Conservation (phyloP, 352 stramenopile genomes). For the Phytopythium vexans region DNA sequence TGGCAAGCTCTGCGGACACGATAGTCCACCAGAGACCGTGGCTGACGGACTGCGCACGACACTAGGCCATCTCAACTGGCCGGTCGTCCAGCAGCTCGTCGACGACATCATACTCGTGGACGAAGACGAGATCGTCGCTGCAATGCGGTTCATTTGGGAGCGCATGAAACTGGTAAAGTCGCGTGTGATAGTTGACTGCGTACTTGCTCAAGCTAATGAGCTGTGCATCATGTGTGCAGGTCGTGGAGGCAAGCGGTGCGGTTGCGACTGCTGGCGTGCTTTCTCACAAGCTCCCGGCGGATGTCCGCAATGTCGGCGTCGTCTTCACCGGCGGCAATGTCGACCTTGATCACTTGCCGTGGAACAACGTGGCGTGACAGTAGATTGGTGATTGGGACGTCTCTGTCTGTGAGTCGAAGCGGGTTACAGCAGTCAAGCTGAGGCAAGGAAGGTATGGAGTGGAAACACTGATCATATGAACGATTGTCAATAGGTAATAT, state of each 20-base stretch:
- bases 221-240: slow-evolving; percentile 16
- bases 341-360: slow-evolving; percentile 57
- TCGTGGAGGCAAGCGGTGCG: slow-evolving; percentile 68
- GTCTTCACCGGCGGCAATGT: slow-evolving; percentile 68
- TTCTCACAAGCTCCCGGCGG: slow-evolving; percentile 38
- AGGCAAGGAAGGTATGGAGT: too few relatives aligned
- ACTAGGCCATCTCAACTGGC: slow-evolving; percentile 78
- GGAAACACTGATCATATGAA: too few relatives aligned
- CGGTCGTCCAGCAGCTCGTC: slow-evolving; percentile 83
- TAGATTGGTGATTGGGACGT: neutral
- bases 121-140: slow-evolving; percentile 79
- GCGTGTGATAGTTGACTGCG: neutral
- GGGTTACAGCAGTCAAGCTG: too few relatives aligned
- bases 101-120: slow-evolving; percentile 84
- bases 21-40: slow-evolving; percentile 41
- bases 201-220: neutral
- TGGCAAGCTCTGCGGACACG: slow-evolving; percentile 38
- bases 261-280: slow-evolving; percentile 43
- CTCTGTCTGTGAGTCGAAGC: too few relatives aligned
- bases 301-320: slow-evolving; percentile 45
- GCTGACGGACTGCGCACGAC: slow-evolving; percentile 78
- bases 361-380: slow-evolving; percentile 10
- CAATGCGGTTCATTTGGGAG: slow-evolving; percentile 87
- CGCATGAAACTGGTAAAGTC: slow-evolving; percentile 80
- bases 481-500: too few relatives aligned